Evolutionary conservation across 768 basidiomycete species (phyloP).

Genomic region (Gelatoporia subvermispora): DNA sequence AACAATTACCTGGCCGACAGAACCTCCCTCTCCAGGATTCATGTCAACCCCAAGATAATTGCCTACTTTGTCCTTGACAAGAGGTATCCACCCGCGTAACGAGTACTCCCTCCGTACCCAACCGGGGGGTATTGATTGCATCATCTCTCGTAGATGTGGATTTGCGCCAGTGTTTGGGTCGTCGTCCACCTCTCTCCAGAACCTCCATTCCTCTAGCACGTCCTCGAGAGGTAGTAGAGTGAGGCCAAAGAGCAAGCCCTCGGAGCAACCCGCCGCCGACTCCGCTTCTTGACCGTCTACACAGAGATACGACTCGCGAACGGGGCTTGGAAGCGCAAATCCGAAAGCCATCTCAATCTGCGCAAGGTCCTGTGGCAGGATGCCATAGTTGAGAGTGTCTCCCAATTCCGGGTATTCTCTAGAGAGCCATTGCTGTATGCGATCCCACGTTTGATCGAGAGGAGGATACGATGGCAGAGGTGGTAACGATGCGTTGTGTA

Average conservation of each 20-base stretch:
- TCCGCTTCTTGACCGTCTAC: slow-evolving; percentile 95
- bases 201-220: slow-evolving; percentile 91
- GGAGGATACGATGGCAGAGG: slow-evolving; percentile 64
- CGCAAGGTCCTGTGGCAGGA: slow-evolving; percentile 72
- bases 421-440: slow-evolving; percentile 76
- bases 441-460: slow-evolving; percentile 76
- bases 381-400: slow-evolving; percentile 92
- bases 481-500: slow-evolving; percentile 37
- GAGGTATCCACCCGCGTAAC: slow-evolving; percentile 93
- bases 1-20: slow-evolving; percentile 89
- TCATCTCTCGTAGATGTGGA: slow-evolving; percentile 58
- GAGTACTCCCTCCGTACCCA: slow-evolving; percentile 92
- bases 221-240: slow-evolving; percentile 90
- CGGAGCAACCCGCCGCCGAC: slow-evolving; percentile 79
- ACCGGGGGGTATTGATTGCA: slow-evolving; percentile 85
- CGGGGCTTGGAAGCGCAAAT: slow-evolving; percentile 72
- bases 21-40: slow-evolving; percentile 73
- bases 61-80: slow-evolving; percentile 88
- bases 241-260: slow-evolving; percentile 94
- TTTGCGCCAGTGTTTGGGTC: slow-evolving; percentile 87
- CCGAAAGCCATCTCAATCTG: slow-evolving; percentile 84
- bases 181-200: slow-evolving; percentile 91
- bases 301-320: slow-evolving; percentile 86
- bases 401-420: slow-evolving; percentile 91
- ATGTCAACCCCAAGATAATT: slow-evolving; percentile 97